A percentile compares a stretch with the other conserved stretches of the same genome.
Conservation (phyloP, 768 basidiomycete species). For the Heimioporus sp. region DNA sequence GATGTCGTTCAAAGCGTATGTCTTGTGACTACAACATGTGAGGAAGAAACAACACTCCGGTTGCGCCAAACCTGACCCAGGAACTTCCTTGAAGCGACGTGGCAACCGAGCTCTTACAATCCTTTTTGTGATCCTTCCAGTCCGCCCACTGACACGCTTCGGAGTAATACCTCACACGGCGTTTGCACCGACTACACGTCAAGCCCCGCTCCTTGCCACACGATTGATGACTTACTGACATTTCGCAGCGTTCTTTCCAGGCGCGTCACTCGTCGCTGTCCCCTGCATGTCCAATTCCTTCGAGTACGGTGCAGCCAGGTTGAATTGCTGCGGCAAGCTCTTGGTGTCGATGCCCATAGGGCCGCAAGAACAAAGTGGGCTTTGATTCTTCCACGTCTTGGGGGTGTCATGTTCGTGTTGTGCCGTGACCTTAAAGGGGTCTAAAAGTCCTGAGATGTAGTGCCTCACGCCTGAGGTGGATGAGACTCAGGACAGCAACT, state of each 20-base stretch:
- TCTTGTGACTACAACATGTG: too few species aligned
- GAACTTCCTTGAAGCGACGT: too few species aligned
- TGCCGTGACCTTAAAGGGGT: too few species aligned
- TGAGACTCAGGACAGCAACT: too few species aligned
- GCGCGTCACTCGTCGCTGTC: too few species aligned
- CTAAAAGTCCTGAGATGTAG: too few species aligned
- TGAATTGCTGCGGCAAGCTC: conserved; percentile 31
- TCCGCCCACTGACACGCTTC: conserved; percentile 34
- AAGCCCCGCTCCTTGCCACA: conserved; percentile 14
- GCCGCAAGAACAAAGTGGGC: conserved; percentile 15
- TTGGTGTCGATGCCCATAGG: conserved; percentile 12
- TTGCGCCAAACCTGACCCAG: background rate
- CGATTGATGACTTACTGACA: background rate
- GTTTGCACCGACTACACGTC: conserved; percentile 36
- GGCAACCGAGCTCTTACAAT: background rate
- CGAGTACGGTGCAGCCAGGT: conserved; percentile 40
- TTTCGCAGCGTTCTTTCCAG: background rate
- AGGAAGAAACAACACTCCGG: too few species aligned
- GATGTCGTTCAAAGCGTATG: too few species aligned
- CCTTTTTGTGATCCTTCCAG: conserved; percentile 11
- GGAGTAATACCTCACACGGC: conserved; percentile 43
- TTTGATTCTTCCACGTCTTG: background rate
- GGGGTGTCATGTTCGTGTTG: too few species aligned
- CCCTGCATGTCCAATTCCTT: conserved; percentile 23
- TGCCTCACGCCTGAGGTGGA: too few species aligned